Base-by-base conservation (phyloP, 225 moss, liverwort and hornwort genomes). In the Ulota crispa region DNA sequence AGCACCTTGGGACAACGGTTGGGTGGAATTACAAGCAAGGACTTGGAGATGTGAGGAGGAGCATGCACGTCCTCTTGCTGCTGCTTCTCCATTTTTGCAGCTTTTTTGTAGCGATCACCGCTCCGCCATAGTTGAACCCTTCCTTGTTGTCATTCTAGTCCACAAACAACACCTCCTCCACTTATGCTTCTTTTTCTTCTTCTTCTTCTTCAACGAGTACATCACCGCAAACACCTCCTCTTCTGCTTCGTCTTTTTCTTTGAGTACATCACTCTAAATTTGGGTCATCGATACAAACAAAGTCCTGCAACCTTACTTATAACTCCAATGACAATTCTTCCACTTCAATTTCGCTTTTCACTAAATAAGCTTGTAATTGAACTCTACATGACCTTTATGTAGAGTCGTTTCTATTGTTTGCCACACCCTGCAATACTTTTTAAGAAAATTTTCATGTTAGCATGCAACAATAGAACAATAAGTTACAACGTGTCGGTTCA, bases 41-140 rank as follows among this genome's bases (percentile, higher is more conserved):
- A 83, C 71, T 89, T 86, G 14, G 83, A 78, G 59, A 73, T 60
- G 64, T 76, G 76, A 69, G 84, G 84, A 72, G 74, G 59, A 23
- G 82, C 72, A 15, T 80, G 88, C 15, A 63, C 68, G 23, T 79
- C 80, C 82, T 82, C 80, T n/a, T n/a, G 73, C 45, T 64, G 74
- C 47, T 75, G 65, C 85, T 79, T 81, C 83, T 70, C 74, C 56
- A 26, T 42, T 45, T n/a, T 70, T 42, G 64, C 63, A 76, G 78
- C 75, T 89, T 89, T 67, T 80, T 94, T 72, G 80, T 89, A 10
- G 82, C 90, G 6, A 57, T 90, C 72, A 92, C 89, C 41, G 85
- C 91, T 42, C 89, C 93, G 70, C 92, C 85, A 60, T 92, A 94
- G 73, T 87, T 90, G 72, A 88, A 88, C 55, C 79, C 80, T 27